phyloP scores from a whole-genome alignment of 2,329 filamentous ascomycete species.

The Raffaelea ambrosiae region DNA sequence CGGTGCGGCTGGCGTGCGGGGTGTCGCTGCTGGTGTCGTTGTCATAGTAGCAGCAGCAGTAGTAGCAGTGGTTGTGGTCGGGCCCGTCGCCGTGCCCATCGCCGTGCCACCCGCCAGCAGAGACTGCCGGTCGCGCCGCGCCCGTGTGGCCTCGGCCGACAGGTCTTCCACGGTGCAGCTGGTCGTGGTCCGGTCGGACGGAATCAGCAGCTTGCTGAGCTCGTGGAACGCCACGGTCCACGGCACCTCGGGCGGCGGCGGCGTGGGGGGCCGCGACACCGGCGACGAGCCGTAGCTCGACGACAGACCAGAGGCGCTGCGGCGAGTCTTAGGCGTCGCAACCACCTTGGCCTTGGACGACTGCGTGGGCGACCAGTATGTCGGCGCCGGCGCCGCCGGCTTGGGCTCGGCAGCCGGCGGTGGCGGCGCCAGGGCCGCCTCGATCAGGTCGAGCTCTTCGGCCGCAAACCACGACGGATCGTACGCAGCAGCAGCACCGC shows the following conservation, averaged over 20 bases:
- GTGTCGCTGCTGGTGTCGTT: not conserved
- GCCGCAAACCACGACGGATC: conserved; percentile 65
- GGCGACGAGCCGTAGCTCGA: conserved; percentile 21
- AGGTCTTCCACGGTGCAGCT: conserved; percentile 76
- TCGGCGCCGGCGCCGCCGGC: conserved; percentile 54
- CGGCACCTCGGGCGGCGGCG: conserved; percentile 70
- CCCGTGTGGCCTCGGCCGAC: conserved; percentile 56
- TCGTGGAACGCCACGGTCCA: conserved; percentile 83
- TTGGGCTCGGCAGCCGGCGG: conserved; percentile 33
- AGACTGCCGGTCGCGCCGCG: conserved; percentile 57
- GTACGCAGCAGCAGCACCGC: conserved; percentile 32
- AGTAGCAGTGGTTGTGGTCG: conserved; percentile 16
- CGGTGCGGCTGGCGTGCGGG: conserved; percentile 26
- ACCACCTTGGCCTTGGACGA: conserved; percentile 78
- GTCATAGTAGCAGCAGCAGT: conserved; percentile 15
- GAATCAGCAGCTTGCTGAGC: conserved; percentile 74
- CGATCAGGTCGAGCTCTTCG: conserved; percentile 59
- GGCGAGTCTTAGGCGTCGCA: conserved; percentile 55
- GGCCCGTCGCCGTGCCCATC: conserved; percentile 14
- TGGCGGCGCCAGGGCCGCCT: conserved; percentile 45
- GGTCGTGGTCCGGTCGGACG: conserved; percentile 61
- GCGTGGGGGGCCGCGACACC: conserved; percentile 41
- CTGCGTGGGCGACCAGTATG: conserved; percentile 80
- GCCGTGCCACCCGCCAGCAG: conserved; percentile 27
- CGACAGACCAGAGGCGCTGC: conserved; percentile 51